phyloP scores from a whole-genome alignment of 164 flowering plant species.

The Annona cherimola region DNA sequence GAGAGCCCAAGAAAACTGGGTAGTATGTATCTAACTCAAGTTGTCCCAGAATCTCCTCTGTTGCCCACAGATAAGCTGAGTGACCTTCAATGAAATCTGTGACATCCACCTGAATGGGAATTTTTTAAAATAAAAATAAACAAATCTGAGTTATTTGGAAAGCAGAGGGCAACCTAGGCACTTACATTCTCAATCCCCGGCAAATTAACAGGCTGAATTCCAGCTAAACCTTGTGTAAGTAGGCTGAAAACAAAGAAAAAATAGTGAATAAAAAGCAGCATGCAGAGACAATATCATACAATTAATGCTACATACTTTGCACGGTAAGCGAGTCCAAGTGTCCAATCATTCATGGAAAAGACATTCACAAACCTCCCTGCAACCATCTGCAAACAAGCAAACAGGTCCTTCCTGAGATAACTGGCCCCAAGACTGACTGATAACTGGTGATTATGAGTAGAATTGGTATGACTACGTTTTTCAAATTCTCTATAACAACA shows the following conservation, averaged over 20 bases:
- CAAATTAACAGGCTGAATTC: constrained; percentile 72
- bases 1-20: constrained; percentile 51
- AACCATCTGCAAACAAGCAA: constrained; percentile 56
- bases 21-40: constrained; percentile 74
- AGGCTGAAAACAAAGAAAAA: constrained; percentile 39
- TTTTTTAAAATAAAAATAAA: background rate
- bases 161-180: background rate
- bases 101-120: constrained; percentile 39
- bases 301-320: constrained; percentile 53
- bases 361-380: constrained; percentile 93
- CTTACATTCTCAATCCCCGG: constrained; percentile 93
- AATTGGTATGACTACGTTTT: too few species aligned
- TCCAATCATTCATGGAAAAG: constrained; percentile 87
- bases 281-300: background rate
- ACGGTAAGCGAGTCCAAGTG: constrained; percentile 90
- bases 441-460: too few species aligned
- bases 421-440: too few species aligned
- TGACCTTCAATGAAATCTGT: constrained; percentile 34
- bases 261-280: background rate
- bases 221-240: constrained; percentile 87
- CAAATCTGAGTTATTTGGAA: background rate
- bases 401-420: constrained; percentile 2
- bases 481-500: too few species aligned
- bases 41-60: constrained; percentile 56
- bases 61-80: constrained; percentile 72